These are phyloP conservation scores for Rhodotorula taiwanensis DNA, from an alignment of 768 basidiomycete genomes.

Conservation along the genomic window DNA sequence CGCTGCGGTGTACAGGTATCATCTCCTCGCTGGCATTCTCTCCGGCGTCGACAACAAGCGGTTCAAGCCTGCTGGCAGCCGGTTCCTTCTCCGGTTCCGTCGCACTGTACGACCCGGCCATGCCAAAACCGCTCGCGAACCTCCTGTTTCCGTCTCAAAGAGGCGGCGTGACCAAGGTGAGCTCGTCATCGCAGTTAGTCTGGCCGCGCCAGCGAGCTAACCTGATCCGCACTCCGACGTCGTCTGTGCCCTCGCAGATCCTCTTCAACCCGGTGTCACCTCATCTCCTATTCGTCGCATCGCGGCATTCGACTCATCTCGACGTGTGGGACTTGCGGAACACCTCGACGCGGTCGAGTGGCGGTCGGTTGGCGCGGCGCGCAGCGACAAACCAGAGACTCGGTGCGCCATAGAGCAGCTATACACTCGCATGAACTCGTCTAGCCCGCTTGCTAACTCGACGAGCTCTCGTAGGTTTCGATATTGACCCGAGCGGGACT, in stretches of 20 bases:
- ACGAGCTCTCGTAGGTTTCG: conserved; percentile 14
- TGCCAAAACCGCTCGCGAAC: conserved; percentile 61
- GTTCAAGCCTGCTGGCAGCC: conserved; percentile 64
- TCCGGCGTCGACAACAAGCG: conserved; percentile 46
- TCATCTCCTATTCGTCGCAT: conserved; percentile 69
- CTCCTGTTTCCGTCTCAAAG: conserved; percentile 56
- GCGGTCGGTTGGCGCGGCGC: conserved; percentile 41
- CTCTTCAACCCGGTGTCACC: conserved; percentile 69
- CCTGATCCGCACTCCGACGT: too few species aligned
- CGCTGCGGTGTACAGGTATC: too few species aligned
- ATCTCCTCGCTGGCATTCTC: conserved; percentile 77
- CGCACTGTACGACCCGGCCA: conserved; percentile 45
- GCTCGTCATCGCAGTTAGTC: too few species aligned
- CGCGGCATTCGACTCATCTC: conserved; percentile 58
- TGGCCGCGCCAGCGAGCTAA: not conserved
- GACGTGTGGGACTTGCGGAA: conserved; percentile 76
- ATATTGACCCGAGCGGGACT: conserved; percentile 24
- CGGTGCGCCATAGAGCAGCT: too few species aligned
- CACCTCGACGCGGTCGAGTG: conserved; percentile 47
- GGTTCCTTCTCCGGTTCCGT: conserved; percentile 56
- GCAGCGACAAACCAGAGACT: conserved; percentile 86
- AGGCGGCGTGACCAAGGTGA: conserved; percentile 42
- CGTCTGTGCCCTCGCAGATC: conserved; percentile 50
- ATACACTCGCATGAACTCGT: too few species aligned
- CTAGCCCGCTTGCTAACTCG: not conserved